Percentiles rank a stretch among this genome's conserved stretches.
phyloP scores from a whole-genome alignment of 768 basidiomycete species.

The Mycena alexandri region DNA sequence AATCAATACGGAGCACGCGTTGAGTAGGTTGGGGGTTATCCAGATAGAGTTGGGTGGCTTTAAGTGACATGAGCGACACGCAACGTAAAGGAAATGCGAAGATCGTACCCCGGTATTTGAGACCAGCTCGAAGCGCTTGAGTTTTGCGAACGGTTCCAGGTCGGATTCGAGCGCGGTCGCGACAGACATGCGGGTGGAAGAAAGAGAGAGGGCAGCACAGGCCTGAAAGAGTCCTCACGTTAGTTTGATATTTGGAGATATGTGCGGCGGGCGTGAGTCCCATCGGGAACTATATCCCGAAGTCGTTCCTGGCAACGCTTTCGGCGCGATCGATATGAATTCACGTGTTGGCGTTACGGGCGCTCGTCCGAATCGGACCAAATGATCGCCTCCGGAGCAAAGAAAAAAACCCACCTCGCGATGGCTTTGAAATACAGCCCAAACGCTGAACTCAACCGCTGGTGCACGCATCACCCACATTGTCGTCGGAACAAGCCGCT shows the following conservation, averaged over 20 bases:
- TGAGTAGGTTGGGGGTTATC: slow-evolving; percentile 42
- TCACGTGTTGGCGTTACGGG: no score
- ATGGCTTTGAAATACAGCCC: slow-evolving; percentile 38
- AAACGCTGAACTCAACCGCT: slow-evolving; percentile 17
- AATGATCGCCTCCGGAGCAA: slow-evolving; percentile 1
- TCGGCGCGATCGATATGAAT: background rate
- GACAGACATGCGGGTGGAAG: slow-evolving; percentile 60
- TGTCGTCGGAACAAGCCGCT: slow-evolving; percentile 32
- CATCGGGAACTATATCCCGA: slow-evolving; percentile 14
- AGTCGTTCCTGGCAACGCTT: slow-evolving; percentile 28
- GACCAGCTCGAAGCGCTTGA: slow-evolving; percentile 55
- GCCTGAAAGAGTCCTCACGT: slow-evolving; percentile 56
- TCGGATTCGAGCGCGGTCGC: slow-evolving; percentile 72
- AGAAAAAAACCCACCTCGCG: slow-evolving; percentile 26
- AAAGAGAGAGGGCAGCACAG: slow-evolving; percentile 64
- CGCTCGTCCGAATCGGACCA: slow-evolving; percentile 12
- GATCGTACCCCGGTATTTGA: slow-evolving; percentile 27
- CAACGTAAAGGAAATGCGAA: slow-evolving; percentile 1
- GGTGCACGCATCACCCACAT: slow-evolving; percentile 29
- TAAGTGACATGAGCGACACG: slow-evolving; percentile 41
- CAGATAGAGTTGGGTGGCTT: slow-evolving; percentile 35
- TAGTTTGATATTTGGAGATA: slow-evolving; percentile 15
- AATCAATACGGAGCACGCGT: slow-evolving; percentile 3
- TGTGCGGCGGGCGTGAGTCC: slow-evolving; percentile 12
- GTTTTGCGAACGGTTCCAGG: slow-evolving; percentile 70